Conservation (phyloP, 768 basidiomycete genomes). For the Suillus weaverae region DNA sequence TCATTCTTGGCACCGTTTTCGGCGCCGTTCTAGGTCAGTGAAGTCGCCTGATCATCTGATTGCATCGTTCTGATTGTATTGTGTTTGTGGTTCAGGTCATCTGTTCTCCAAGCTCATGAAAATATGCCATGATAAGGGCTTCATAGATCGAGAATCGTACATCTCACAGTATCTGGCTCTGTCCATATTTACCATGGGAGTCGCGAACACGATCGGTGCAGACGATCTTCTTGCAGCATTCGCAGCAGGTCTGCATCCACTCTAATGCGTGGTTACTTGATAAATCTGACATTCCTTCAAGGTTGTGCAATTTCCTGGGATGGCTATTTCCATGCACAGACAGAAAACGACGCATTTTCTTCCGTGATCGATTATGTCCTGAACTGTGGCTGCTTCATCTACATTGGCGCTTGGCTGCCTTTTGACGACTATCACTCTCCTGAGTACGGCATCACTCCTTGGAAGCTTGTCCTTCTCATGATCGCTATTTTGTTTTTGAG, state of each 20-base stretch:
- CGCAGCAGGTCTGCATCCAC: slow-evolving; percentile 55
- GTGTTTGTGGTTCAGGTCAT: slow-evolving; percentile 45
- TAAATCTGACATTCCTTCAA: slow-evolving; percentile 34
- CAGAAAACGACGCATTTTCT: slow-evolving; percentile 83
- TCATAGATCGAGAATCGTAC: slow-evolving; percentile 81
- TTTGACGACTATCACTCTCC: slow-evolving; percentile 57
- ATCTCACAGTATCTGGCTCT: slow-evolving; percentile 82
- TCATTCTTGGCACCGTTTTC: slow-evolving; percentile 69
- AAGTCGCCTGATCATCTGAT: not conserved
- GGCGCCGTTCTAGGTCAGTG: slow-evolving; percentile 55
- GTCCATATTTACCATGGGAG: slow-evolving; percentile 72
- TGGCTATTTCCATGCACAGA: slow-evolving; percentile 75
- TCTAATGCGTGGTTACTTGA: not conserved
- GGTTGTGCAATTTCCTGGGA: slow-evolving; percentile 93
- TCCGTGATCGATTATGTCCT: slow-evolving; percentile 88
- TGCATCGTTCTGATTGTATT: not conserved
- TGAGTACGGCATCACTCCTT: slow-evolving; percentile 62
- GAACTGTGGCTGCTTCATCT: slow-evolving; percentile 79
- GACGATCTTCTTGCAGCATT: slow-evolving; percentile 77
- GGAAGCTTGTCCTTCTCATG: slow-evolving; percentile 70
- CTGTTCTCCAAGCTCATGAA: slow-evolving; percentile 74
- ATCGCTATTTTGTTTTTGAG: slow-evolving; percentile 70
- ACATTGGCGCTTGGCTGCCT: slow-evolving; percentile 86
- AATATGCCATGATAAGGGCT: slow-evolving; percentile 58
- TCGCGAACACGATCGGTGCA: slow-evolving; percentile 44